Evolutionary conservation across 2,329 filamentous ascomycete genomes (phyloP).

Genomic region (Westerdykella sp.): DNA sequence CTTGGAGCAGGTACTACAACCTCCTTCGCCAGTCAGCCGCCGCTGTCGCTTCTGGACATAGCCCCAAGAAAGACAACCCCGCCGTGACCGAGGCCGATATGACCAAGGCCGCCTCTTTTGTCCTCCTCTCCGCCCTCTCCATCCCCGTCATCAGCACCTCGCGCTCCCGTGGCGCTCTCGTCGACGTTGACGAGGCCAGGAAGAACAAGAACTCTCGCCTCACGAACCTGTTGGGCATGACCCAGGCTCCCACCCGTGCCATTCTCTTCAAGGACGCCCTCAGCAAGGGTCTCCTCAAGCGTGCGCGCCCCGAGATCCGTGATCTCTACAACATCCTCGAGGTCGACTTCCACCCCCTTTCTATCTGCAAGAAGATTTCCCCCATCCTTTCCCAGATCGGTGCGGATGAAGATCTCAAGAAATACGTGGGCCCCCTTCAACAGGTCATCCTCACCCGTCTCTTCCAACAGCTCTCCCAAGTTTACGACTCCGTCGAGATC

Average conservation of each 20-base stretch:
- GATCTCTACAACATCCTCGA: slow-evolving; percentile 98
- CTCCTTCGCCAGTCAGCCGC: slow-evolving; percentile 85
- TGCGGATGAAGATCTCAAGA: slow-evolving; percentile 90
- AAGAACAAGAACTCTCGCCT: slow-evolving; percentile 99
- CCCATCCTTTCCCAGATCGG: slow-evolving; percentile 93
- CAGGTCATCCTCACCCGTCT: slow-evolving; percentile 97
- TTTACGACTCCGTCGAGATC: slow-evolving; percentile 96
- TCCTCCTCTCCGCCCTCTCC: slow-evolving; percentile 88
- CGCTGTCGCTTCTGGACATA: slow-evolving; percentile 74
- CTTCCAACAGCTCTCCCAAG: slow-evolving; percentile 98
- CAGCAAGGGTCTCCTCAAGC: slow-evolving; percentile 89
- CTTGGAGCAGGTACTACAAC: slow-evolving; percentile 96
- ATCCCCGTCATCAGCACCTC: slow-evolving; percentile 99
- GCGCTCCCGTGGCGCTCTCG: slow-evolving; percentile 87
- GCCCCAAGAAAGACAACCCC: slow-evolving; percentile 91
- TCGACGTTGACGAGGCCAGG: slow-evolving; percentile 92
- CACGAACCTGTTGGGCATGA: slow-evolving; percentile 93
- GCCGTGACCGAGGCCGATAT: slow-evolving; percentile 82
- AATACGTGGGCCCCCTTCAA: slow-evolving; percentile 91
- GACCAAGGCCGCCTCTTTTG: slow-evolving; percentile 90
- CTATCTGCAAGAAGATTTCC: slow-evolving; percentile 98
- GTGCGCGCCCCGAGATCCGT: slow-evolving; percentile 87
- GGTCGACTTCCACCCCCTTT: slow-evolving; percentile 97
- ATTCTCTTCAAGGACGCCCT: slow-evolving; percentile 93
- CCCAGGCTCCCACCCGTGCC: slow-evolving; percentile 76